Conservation (phyloP, 2,329 filamentous ascomycete genomes). For the Pseudopithomyces maydicus region DNA sequence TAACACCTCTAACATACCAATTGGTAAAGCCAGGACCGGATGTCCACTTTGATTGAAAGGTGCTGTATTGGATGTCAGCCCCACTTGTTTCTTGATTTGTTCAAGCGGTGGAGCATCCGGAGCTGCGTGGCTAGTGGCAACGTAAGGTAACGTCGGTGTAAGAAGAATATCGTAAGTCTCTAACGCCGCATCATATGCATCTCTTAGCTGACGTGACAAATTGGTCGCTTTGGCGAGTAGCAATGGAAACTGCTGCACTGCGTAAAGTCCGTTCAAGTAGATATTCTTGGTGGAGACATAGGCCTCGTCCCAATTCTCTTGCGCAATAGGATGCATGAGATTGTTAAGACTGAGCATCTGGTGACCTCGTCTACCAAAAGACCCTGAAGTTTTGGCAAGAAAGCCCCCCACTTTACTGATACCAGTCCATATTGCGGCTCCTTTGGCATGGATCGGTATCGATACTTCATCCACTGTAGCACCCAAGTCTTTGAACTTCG, state of each 20-base stretch:
- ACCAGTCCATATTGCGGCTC: conserved; percentile 57
- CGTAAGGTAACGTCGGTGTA: conserved; percentile 56
- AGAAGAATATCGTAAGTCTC: conserved; percentile 52
- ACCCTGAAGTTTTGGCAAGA: conserved; percentile 48
- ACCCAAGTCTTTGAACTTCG: conserved; percentile 52
- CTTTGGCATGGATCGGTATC: conserved; percentile 55
- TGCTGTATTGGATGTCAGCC: conserved; percentile 61
- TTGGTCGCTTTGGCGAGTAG: conserved; percentile 58
- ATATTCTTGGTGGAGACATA: conserved; percentile 61
- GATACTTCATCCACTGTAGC: conserved; percentile 58
- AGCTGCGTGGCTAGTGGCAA: conserved; percentile 51
- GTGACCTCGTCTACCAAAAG: conserved; percentile 54
- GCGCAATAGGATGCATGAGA: conserved; percentile 53
- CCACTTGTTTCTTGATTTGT: conserved; percentile 58
- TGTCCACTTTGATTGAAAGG: conserved; percentile 64
- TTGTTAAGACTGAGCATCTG: conserved; percentile 58
- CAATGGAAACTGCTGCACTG: conserved; percentile 51
- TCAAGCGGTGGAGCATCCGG: conserved; percentile 49
- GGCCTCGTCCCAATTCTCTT: conserved; percentile 57
- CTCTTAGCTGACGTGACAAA: conserved; percentile 53
- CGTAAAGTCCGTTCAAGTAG: conserved; percentile 58
- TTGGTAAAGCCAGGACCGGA: conserved; percentile 59
- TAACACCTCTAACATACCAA: conserved; percentile 52
- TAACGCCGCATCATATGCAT: conserved; percentile 52
- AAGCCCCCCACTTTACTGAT: conserved; percentile 49